Percentiles rank a stretch among this genome's conserved stretches.
These are phyloP conservation scores for Psilocybe subaeruginosa DNA, from an alignment of 768 basidiomycete genomes.

Conservation along the genomic window DNA sequence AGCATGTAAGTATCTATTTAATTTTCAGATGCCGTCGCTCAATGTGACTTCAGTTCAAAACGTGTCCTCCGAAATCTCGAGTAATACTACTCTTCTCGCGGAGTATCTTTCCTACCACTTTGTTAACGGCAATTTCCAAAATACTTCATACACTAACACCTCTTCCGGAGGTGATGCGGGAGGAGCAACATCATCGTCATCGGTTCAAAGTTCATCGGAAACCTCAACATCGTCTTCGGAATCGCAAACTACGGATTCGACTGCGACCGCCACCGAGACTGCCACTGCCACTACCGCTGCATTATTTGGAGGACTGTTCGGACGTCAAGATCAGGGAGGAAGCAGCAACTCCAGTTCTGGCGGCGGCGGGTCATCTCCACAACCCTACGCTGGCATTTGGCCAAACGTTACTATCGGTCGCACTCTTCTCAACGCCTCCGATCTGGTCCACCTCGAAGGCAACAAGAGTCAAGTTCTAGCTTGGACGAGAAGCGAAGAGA, in stretches of 20 bases:
- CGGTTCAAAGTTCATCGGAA: not conserved
- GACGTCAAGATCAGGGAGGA: conserved; percentile 3
- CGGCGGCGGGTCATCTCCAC: conserved; percentile 4
- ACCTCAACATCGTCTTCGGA: conserved; percentile 8
- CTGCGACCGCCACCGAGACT: conserved; percentile 4
- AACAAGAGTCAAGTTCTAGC: conserved; percentile 58
- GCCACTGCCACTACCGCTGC: conserved; percentile 9
- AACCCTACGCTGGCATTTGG: conserved; percentile 39
- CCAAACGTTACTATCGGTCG: conserved; percentile 68
- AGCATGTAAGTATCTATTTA: conserved; percentile 45
- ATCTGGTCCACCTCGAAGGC: conserved; percentile 58
- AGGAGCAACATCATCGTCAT: not conserved
- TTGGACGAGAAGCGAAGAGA: conserved; percentile 25
- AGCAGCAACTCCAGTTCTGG: conserved; percentile 7
- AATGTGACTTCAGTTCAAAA: conserved; percentile 26
- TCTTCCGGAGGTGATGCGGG: conserved; percentile 17
- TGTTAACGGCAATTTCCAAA: conserved; percentile 50
- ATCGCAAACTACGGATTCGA: not conserved
- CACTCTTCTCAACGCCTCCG: conserved; percentile 56
- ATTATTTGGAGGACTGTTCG: conserved; percentile 15
- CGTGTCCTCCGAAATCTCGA: conserved; percentile 26
- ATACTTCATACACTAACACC: conserved; percentile 17
- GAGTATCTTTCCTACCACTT: conserved; percentile 61
- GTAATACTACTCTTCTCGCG: conserved; percentile 35
- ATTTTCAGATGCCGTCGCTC: conserved; percentile 16